These are phyloP conservation scores for Cylindrotheca closterium DNA, from an alignment of 108 stramenopile genomes.

Conservation along the genomic window DNA sequence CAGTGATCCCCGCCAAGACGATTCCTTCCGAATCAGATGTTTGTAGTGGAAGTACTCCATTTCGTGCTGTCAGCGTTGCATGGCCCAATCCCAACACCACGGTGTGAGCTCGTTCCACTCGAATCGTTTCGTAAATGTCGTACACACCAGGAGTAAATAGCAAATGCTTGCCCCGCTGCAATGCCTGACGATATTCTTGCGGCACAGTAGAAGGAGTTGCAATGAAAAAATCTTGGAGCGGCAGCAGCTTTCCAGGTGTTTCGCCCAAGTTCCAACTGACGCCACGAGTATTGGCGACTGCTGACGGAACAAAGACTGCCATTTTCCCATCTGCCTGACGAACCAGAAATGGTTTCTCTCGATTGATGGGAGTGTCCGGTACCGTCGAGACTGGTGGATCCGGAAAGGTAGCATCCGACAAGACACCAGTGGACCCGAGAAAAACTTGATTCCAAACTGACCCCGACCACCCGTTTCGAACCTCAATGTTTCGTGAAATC, in stretches of 20 bases:
- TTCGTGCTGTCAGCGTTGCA: constrained; percentile 67
- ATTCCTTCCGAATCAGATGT: constrained; percentile 44
- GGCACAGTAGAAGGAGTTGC: neutral
- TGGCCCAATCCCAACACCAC: constrained; percentile 54
- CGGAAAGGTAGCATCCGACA: neutral
- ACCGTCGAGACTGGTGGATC: constrained; percentile 3
- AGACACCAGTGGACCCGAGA: neutral
- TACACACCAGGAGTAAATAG: constrained; percentile 77
- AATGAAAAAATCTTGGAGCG: neutral
- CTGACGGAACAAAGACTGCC: neutral
- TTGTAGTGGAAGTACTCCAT: constrained; percentile 38
- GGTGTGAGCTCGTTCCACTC: constrained; percentile 46
- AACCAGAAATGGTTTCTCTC: neutral
- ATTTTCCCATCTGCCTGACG: neutral
- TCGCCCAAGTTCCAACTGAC: neutral
- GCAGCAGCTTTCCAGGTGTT: neutral
- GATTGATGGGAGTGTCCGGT: neutral
- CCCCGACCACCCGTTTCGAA: neutral
- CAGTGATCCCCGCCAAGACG: constrained; percentile 73
- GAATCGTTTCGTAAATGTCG: constrained; percentile 45
- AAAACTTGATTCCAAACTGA: constrained; percentile 6
- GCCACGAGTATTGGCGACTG: neutral
- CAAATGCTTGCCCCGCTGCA: constrained; percentile 53
- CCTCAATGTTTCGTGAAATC: neutral
- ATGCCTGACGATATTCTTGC: neutral